Evolutionary conservation across 1,284 basidiomycete genomes (phyloP), one percentile per base, ranked within the genome.

Genomic region (Sphaerobolus stellatus): DNA sequence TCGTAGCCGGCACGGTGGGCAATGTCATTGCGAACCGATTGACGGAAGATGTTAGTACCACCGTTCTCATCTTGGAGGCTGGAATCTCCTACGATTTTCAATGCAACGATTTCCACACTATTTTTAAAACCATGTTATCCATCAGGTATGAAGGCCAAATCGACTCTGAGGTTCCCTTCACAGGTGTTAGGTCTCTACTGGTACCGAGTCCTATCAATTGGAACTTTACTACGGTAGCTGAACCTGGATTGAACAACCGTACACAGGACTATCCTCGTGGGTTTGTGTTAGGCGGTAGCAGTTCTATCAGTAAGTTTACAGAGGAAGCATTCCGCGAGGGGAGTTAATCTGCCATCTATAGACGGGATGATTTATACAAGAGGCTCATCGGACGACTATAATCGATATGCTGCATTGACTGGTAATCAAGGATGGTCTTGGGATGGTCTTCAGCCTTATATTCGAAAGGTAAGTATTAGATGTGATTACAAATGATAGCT

Each of bases 251-350:
- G 22, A 64, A 64, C 47, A 59, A 60, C 22, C 62, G 70, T 2
- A 44, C 50, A 1, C 56, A 72, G 24, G 24, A 56, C 1, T 72
- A 67, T 47, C 60, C 64, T 13, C 59, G 70, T 18, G 72, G 71
- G 8, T 54, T 56, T 13, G 54, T 68, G 9, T 61, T 74, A 5
- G 71, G 72, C 16, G 72, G 71, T 7, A 65, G 63, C 20, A 69
- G 61, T 30, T 62, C 60, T 6, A 65, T 68, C 33, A 74, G 71
- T 72, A 50, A 57, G 69, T 67, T n/a, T n/a, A n/a, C n/a, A n/a
- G n/a, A 25, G 22, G n/a, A 7, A 5, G 36, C 36, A 7, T 38
- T 16, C 36, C n/a, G n/a, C n/a, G n/a, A 38, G 3, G 36, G n/a
- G 28, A 7, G n/a, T n/a, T n/a, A n/a, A n/a, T n/a, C n/a, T n/a